Base-by-base conservation (phyloP, 2,329 filamentous ascomycete genomes). In the Pseudocercospora pini-densiflorae region DNA sequence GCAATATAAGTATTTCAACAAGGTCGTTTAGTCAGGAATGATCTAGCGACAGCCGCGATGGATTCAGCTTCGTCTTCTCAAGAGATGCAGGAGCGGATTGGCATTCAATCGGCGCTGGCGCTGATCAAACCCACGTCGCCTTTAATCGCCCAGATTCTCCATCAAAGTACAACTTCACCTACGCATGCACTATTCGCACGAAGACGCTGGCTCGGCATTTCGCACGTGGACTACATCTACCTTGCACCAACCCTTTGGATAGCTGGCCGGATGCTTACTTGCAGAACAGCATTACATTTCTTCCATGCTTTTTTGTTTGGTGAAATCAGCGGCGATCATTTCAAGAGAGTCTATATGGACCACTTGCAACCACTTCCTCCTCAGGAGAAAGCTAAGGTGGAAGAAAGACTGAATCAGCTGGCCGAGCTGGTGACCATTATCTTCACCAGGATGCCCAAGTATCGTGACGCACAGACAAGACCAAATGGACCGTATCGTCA, bases 241-340 rank as follows among this genome's bases (percentile, higher is more conserved):
- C 33, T 59, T 36, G 31, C 57, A 16, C 57, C 57, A 43, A 23
- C 36, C 10, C 3, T 59, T 14, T 31, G 36, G 21, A n/a, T 59
- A 12, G 57, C 57, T 8, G n/a, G 33, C 21, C 36, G 57, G 10
- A 45, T 59, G 1, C 33, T 59, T 12, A 59, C 57, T 1, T 59
- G 57, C 29, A 27, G 21, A 23, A 5, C 2, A 2, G 33, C 57
- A 19, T 43, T 45, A 2, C 57, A 59, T 59, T 59, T 59, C 57
- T 59, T 59, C 21, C 57, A 59, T 23, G 57, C 33, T 14, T 45
- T 43, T 23, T 14, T 43, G 10, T 59, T 45, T 36, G 57, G 57
- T 2, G 23, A 29, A 21, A 43, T 27, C 3, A 27, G 3, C 10
- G 23, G 24, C 23, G 23, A 55, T n/a, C 23, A 43, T 14, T 43